Conservation (phyloP, 2,329 filamentous ascomycete genomes). For the Fusarium miscanthi region DNA sequence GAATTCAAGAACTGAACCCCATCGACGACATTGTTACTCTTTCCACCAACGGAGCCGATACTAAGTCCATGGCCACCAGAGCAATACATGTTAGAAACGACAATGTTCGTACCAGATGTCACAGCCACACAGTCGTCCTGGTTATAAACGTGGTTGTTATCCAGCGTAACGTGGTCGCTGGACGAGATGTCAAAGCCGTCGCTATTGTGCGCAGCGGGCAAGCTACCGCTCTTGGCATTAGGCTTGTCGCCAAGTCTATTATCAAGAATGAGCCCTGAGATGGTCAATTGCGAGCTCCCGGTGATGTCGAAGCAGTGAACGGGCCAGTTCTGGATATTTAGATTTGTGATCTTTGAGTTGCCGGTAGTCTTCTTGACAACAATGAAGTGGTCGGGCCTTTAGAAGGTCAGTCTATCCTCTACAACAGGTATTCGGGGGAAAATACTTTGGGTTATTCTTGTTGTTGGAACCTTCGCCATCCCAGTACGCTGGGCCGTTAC, state of each 20-base stretch:
- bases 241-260: constrained; percentile 50
- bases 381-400: background rate
- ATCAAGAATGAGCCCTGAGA: constrained; percentile 53
- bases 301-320: constrained; percentile 55
- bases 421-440: background rate
- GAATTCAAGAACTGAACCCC: constrained; percentile 60
- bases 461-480: constrained; percentile 14
- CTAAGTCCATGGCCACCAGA: constrained; percentile 55
- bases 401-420: rapidly evolving
- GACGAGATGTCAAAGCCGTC: constrained; percentile 68
- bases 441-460: constrained; percentile 26
- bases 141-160: constrained; percentile 64
- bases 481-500: constrained; percentile 19
- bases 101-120: constrained; percentile 56
- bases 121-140: constrained; percentile 70
- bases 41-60: constrained; percentile 56
- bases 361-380: background rate
- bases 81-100: constrained; percentile 43
- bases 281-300: constrained; percentile 47
- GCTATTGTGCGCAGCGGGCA: constrained; percentile 58
- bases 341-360: constrained; percentile 47
- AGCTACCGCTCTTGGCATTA: constrained; percentile 35
- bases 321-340: constrained; percentile 55
- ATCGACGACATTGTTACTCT: constrained; percentile 62
- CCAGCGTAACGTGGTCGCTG: constrained; percentile 61